Evolutionary conservation across 805 yeast genomes (phyloP), one percentile per base, ranked within the genome.

Genomic region (Candida ascalaphidarum): DNA sequence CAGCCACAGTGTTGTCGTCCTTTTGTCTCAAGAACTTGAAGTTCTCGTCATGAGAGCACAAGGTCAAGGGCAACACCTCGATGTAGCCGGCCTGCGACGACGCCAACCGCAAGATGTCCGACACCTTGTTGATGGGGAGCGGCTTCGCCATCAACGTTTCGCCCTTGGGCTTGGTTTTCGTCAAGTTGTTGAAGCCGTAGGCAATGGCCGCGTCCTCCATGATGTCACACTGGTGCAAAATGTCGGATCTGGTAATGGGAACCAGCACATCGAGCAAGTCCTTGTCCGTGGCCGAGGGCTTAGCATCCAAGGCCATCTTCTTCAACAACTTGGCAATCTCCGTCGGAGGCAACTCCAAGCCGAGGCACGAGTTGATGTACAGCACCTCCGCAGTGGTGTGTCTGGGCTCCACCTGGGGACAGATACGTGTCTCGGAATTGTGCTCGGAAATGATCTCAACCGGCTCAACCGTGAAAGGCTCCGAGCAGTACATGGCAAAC

Each of bases 161-260:
- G 18, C 84, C 69, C 40, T 85, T 71, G 48, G 92, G 84, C 40
- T 72, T 72, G 28, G 92, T 77, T 60, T 79, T 84, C 38, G 71
- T 72, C 49, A 92, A 69, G 52, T 83, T 85, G 61, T 88, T 81
- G 68, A 81, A 92, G 33, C 98, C 99, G 52, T 85, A 92, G 17
- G 85, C 94, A 50, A 92, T 81, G 26, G 96, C 98, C 27, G 89
- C 95, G 57, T 92, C 99, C 60, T 92, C 99, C 94, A 92, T 83
- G 41, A 92, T 79, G 60, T 92, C 99, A 69, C 97, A 89, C 54
- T 85, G 94, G 58, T 92, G 99, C 48, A 92, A 68, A 37, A 92
- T 73, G 58, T 92, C 99, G 8, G 97, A 78, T 66, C 99, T 81
- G 21, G 98, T 92, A 47, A 84, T 79, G 38, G 99, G 99, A 34